Evolutionary conservation across 1,139 yeast species (phyloP), one percentile per base, ranked within the genome.

Genomic region (Zygoascus hellenicus): DNA sequence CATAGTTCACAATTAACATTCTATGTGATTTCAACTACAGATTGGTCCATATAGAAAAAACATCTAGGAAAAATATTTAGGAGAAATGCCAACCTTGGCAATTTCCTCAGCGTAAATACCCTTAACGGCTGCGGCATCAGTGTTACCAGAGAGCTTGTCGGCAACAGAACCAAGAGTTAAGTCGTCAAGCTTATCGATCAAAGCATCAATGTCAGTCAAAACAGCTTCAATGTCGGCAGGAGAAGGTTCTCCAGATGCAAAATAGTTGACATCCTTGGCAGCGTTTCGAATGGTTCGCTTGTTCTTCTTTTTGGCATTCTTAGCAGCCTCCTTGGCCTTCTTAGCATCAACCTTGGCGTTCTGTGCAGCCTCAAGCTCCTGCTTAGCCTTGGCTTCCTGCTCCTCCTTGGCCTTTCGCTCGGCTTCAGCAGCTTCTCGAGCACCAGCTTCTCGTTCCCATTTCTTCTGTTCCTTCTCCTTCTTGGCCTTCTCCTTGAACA

Each of bases 401-500:
- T 86, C 96, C 58, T 87, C 95, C 70, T 81, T 82, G 61, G 83
- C 85, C 62, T 80, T 80, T 59, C 77, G 76, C 45, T 89, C 94
- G 64, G 83, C 94, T 66, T 81, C 92, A 50, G 96, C 96, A 54
- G 92, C 97, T 66, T 89, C 84, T 76, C 97, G 86, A 39, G 95
- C 81, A 58, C 96, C 97, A 48, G 97, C 96, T 68, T 90, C 98
- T 69, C 83, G 85, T 69, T 92, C 98, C 97, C 97, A 90, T 72
- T 90, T 92, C 77, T 77, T 81, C 70, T 81, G 82, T 65, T 87
- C 98, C 77, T 90, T 92, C 68, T 87, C 97, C 70, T 83, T 83
- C 80, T 87, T 88, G 68, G 92, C 97, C 50, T 81, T 86, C 56
- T 92, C 96, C 76, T 90, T 92, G 81, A 89, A 90, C 64, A 77